Evolutionary conservation across 306 rosid species (phyloP).

Genomic region (Hippophae gyantsensis): DNA sequence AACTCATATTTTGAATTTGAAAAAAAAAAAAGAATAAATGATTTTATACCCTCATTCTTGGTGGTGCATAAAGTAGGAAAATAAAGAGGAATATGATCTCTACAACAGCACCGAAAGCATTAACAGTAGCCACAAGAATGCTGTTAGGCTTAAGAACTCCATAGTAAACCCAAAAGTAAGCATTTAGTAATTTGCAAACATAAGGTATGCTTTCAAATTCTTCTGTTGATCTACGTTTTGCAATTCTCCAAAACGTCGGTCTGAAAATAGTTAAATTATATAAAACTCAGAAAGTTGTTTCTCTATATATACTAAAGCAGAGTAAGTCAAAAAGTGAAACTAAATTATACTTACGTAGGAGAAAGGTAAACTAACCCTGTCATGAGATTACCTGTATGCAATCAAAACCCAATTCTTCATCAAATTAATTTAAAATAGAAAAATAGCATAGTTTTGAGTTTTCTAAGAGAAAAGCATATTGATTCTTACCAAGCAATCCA

Average conservation of each 20-base stretch:
- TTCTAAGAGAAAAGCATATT: background rate
- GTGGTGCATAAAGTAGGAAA: constrained; percentile 24
- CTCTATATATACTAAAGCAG: background rate
- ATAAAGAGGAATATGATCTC: constrained; percentile 22
- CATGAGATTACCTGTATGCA: constrained; percentile 17
- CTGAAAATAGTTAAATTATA: constrained; percentile 6
- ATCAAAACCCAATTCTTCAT: background rate
- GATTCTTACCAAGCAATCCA: constrained; percentile 10
- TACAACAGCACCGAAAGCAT: constrained; percentile 22
- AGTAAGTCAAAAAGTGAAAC: background rate
- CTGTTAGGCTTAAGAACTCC: constrained; percentile 23
- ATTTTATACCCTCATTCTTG: constrained; percentile 23
- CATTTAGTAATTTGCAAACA: constrained; percentile 23
- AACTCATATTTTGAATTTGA: background rate
- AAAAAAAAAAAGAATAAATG: background rate
- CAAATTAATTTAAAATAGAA: background rate
- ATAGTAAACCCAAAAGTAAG: constrained; percentile 27
- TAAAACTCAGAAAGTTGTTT: background rate
- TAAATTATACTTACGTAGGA: constrained; percentile 18
- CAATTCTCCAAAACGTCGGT: constrained; percentile 18
- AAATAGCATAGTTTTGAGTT: background rate
- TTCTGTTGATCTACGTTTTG: constrained; percentile 22
- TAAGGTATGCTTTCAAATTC: constrained; percentile 30
- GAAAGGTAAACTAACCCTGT: constrained; percentile 25
- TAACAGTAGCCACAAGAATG: constrained; percentile 21